A percentile compares a stretch with the other conserved stretches of the same genome.
Conservation (phyloP, 1,139 yeast genomes). For the Barnettozyma hawaiiensis region DNA sequence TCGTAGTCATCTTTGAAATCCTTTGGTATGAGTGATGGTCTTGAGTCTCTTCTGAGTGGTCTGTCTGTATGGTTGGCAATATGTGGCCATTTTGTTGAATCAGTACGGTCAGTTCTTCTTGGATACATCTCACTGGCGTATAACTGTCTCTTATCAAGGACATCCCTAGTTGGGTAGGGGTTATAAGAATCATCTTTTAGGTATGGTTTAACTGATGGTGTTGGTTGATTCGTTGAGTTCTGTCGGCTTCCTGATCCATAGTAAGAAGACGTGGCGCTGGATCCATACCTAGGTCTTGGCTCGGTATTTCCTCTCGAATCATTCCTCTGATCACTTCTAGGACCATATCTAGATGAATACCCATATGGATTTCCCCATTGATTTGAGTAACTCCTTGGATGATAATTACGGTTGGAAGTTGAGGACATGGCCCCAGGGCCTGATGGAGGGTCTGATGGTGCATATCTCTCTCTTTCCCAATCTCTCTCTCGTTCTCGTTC, state of each 20-base stretch:
- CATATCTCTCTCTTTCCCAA: constrained; percentile 5
- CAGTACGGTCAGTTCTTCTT: constrained; percentile 13
- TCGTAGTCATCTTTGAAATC: constrained; percentile 21
- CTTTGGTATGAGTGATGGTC: constrained; percentile 25
- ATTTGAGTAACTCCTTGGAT: constrained; percentile 3
- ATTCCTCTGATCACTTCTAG: constrained; percentile 3
- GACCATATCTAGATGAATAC: constrained; percentile 7
- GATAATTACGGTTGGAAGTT: constrained; percentile 1
- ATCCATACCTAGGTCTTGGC: constrained; percentile 4
- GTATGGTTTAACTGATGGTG: neutral
- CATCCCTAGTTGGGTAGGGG: constrained; percentile 1
- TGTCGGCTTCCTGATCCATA: constrained; percentile 10
- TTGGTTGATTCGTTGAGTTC: constrained; percentile 1
- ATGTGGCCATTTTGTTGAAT: constrained; percentile 3
- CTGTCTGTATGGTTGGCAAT: constrained; percentile 4
- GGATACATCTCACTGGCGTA: constrained; percentile 1
- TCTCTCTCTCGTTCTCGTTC: constrained; percentile 3
- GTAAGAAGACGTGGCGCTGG: constrained; percentile 1
- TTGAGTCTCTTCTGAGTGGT: constrained; percentile 6
- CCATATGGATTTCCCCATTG: constrained; percentile 1
- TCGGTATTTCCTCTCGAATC: constrained; percentile 2
- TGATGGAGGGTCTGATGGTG: neutral
- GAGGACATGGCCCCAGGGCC: neutral
- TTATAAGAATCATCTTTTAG: constrained; percentile 8
- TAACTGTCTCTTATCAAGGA: constrained; percentile 2